Evolutionary conservation across 352 stramenopile species (phyloP).

Genomic region (Globisporangium rhizosaccharum): DNA sequence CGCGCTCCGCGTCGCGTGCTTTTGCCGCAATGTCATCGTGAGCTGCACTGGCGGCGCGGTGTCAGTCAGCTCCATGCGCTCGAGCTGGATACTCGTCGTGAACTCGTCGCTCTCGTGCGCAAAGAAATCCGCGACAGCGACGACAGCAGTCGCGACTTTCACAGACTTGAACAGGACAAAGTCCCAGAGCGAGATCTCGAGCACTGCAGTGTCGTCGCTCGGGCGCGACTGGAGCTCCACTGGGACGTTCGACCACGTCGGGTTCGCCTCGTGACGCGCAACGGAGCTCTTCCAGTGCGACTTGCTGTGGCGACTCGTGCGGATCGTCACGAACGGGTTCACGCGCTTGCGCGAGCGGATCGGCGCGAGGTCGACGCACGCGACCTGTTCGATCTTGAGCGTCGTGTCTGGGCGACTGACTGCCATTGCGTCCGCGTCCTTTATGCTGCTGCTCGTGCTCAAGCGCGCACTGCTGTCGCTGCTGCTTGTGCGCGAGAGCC

Average conservation of each 20-base stretch:
- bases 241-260: slow-evolving; percentile 35
- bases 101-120: slow-evolving; percentile 27
- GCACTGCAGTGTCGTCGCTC: slow-evolving; percentile 16
- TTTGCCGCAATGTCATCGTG: slow-evolving; percentile 16
- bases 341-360: slow-evolving; percentile 51
- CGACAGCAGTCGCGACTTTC: slow-evolving; percentile 42
- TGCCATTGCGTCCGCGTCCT: slow-evolving; percentile 13
- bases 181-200: slow-evolving; percentile 68
- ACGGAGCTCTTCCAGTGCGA: slow-evolving; percentile 45
- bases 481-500: slow-evolving; percentile 6
- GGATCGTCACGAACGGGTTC: slow-evolving; percentile 50
- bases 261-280: slow-evolving; percentile 29
- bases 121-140: slow-evolving; percentile 41
- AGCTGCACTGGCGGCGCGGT: slow-evolving; percentile 24
- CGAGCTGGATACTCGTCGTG: slow-evolving; percentile 39
- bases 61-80: slow-evolving; percentile 33
- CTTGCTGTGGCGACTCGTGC: slow-evolving; percentile 19
- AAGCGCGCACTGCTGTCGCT: slow-evolving; percentile 14
- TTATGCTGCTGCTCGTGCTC: slow-evolving; percentile 13
- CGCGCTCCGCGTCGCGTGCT: slow-evolving; percentile 7
- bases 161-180: slow-evolving; percentile 54
- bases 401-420: too few relatives aligned
- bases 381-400: slow-evolving; percentile 34
- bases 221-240: slow-evolving; percentile 27
- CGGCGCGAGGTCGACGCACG: slow-evolving; percentile 31